These are phyloP conservation scores for Medicago ruthenica DNA, from an alignment of 306 rosid genomes.

Conservation along the genomic window DNA sequence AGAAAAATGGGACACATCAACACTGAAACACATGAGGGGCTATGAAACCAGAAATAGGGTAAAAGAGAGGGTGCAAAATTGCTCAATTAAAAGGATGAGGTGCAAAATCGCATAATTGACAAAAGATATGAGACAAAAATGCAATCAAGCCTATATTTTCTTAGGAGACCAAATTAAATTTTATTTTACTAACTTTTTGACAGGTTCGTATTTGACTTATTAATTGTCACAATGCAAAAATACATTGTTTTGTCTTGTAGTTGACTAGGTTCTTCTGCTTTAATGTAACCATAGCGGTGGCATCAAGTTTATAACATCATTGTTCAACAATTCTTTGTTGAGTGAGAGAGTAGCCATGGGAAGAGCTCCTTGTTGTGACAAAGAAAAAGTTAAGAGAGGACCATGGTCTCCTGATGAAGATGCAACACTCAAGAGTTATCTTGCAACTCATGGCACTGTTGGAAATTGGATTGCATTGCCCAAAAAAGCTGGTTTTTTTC, in stretches of 20 bases:
- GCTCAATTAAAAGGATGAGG: too few species aligned
- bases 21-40: too few species aligned
- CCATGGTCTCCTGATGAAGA: constrained; percentile 98
- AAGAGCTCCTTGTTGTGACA: constrained; percentile 96
- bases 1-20: too few species aligned
- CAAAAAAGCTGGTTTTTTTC: constrained; percentile 70
- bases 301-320: constrained; percentile 52
- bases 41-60: too few species aligned
- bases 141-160: too few species aligned
- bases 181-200: constrained; percentile 18
- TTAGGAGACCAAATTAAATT: too few species aligned
- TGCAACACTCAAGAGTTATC: constrained; percentile 66
- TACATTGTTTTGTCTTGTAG: constrained; percentile 29
- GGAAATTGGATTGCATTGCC: constrained; percentile 92
- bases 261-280: constrained; percentile 49
- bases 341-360: constrained; percentile 61
- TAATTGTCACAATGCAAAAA: constrained; percentile 15
- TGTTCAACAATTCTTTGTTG: constrained; percentile 22
- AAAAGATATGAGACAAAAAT: too few species aligned
- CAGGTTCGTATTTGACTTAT: constrained; percentile 1
- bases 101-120: too few species aligned
- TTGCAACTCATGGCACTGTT: constrained; percentile 69
- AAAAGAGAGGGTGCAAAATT: too few species aligned
- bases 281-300: constrained; percentile 24
- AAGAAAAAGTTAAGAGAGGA: constrained; percentile 83